Conservation (phyloP, 768 basidiomycete genomes). For the Lactifluus rugatus region DNA sequence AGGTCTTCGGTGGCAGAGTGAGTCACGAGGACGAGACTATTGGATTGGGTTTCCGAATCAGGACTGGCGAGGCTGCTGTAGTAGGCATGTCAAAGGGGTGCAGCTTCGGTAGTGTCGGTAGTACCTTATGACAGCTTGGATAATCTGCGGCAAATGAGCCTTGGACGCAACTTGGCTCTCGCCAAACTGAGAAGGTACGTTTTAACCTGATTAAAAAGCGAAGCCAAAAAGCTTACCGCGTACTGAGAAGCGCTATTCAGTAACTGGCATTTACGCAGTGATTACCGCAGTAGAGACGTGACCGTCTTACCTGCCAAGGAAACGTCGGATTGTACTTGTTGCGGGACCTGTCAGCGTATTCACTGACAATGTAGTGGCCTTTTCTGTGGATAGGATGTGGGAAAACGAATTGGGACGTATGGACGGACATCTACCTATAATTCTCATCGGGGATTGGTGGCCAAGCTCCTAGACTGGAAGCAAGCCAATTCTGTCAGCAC, state of each 20-base stretch:
- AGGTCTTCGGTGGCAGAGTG: constrained; percentile 51
- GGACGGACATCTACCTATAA: constrained; percentile 44
- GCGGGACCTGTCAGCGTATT: constrained; percentile 54
- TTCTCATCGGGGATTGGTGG: constrained; percentile 67
- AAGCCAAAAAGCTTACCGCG: constrained; percentile 40
- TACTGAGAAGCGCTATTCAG: constrained; percentile 35
- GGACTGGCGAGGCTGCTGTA: constrained; percentile 63
- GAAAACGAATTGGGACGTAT: neutral
- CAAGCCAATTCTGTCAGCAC: neutral
- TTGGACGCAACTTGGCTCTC: constrained; percentile 64
- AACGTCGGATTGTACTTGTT: constrained; percentile 56
- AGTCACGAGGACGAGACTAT: constrained; percentile 61
- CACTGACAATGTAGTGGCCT: constrained; percentile 67
- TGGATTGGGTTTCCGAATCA: constrained; percentile 62
- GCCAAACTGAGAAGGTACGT: constrained; percentile 46
- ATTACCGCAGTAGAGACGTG: constrained; percentile 18
- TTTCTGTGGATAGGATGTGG: constrained; percentile 27
- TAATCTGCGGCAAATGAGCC: constrained; percentile 56
- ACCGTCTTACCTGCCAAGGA: constrained; percentile 58
- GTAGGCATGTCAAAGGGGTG: neutral
- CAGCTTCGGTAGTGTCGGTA: constrained; percentile 2
- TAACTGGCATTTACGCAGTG: constrained; percentile 6
- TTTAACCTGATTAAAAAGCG: constrained; percentile 3
- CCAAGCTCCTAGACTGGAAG: constrained; percentile 54
- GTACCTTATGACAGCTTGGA: constrained; percentile 67